Conservation (phyloP, 495 filamentous ascomycete genomes). For the Neurospora hispaniola region DNA sequence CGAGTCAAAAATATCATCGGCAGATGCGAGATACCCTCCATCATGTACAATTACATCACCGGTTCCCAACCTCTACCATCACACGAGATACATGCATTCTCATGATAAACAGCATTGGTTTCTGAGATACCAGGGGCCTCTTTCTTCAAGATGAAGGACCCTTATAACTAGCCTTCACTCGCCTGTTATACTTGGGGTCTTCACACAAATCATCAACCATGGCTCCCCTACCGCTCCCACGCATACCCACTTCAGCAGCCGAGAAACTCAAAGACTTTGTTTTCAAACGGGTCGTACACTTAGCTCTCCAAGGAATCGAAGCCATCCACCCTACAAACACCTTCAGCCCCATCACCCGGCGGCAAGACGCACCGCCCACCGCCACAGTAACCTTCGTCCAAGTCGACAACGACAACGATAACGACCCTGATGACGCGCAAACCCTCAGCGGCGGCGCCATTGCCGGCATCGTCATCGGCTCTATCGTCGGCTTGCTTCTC, state of each 20-base stretch:
- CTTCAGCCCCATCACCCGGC: neutral
- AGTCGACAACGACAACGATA: neutral
- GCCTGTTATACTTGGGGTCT: neutral
- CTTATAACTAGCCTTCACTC: neutral
- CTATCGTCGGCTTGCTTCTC: slow-evolving; percentile 43
- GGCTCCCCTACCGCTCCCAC: slow-evolving; percentile 1
- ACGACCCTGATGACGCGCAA: slow-evolving; percentile 8
- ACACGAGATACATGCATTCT: neutral
- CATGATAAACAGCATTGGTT: neutral
- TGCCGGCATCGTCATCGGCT: slow-evolving; percentile 51
- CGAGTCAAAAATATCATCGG: neutral
- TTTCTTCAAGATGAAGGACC: neutral
- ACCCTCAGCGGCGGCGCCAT: slow-evolving; percentile 44
- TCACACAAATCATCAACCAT: neutral
- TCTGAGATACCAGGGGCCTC: neutral
- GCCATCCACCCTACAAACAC: slow-evolving; percentile 2
- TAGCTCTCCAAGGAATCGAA: neutral
- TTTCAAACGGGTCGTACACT: slow-evolving; percentile 1
- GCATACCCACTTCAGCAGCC: neutral
- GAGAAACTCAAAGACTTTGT: neutral
- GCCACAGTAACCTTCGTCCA: slow-evolving; percentile 10
- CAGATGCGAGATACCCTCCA: neutral
- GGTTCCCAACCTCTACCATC: neutral
- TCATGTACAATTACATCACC: slow-evolving; percentile 19
- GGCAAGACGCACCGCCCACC: slow-evolving; percentile 2